A percentile compares a stretch with the other conserved stretches of the same genome.
Conservation (phyloP, 306 rosid genomes). For the Lathyrus tuberosus region DNA sequence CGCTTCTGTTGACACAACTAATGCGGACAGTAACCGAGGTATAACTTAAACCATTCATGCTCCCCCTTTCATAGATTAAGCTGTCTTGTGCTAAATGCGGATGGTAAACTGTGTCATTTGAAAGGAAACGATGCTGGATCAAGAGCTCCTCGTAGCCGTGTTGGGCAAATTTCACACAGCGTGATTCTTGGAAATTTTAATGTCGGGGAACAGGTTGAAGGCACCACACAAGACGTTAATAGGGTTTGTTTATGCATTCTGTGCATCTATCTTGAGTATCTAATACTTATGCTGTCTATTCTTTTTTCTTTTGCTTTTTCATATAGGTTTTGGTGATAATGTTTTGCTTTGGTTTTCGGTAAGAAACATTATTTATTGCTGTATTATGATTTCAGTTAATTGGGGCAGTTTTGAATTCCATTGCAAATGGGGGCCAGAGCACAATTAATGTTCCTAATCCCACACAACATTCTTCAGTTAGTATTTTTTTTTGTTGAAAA, state of each 20-base stretch:
- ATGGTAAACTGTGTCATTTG: slow-evolving; percentile 29
- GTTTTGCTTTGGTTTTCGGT: slow-evolving; percentile 17
- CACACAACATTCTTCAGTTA: slow-evolving; percentile 61
- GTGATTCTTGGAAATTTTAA: slow-evolving; percentile 95
- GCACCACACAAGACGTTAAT: slow-evolving; percentile 70
- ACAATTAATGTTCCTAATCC: slow-evolving; percentile 49
- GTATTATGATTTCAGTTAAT: slow-evolving; percentile 64
- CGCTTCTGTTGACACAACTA: slow-evolving; percentile 58
- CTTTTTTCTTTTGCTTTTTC: slow-evolving; percentile 4
- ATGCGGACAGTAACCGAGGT: slow-evolving; percentile 54
- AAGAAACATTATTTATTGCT: slow-evolving; percentile 9
- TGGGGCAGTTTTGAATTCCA: slow-evolving; percentile 91
- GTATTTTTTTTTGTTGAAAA: slow-evolving; percentile 43
- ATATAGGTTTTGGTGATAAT: neutral
- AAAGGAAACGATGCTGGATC: slow-evolving; percentile 66
- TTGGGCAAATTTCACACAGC: slow-evolving; percentile 94
- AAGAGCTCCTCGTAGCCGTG: slow-evolving; percentile 69
- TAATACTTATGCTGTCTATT: slow-evolving; percentile 10
- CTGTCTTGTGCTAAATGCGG: slow-evolving; percentile 28
- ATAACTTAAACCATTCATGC: slow-evolving; percentile 32
- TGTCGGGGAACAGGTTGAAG: slow-evolving; percentile 94
- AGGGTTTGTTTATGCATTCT: slow-evolving; percentile 62
- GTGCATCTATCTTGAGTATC: slow-evolving; percentile 28
- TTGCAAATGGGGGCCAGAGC: slow-evolving; percentile 74
- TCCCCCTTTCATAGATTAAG: slow-evolving; percentile 3